A percentile compares a stretch with the other conserved stretches of the same genome.
phyloP scores from a whole-genome alignment of 768 basidiomycete genomes.

The Bullera alba region DNA sequence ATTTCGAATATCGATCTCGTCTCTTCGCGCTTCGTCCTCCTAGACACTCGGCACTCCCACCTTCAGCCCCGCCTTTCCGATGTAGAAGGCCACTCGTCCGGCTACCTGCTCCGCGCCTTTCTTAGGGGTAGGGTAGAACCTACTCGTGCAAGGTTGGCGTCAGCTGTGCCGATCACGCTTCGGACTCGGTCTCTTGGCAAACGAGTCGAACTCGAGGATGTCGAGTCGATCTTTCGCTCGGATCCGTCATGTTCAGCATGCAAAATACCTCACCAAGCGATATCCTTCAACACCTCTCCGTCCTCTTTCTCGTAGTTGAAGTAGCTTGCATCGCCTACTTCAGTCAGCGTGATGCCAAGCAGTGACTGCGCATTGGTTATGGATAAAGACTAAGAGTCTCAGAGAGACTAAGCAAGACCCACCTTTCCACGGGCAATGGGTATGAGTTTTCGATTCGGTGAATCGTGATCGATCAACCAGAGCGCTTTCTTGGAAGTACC shows the following conservation, averaged over 20 bases:
- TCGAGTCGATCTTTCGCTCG: no score
- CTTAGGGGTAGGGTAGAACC: slow-evolving; percentile 42
- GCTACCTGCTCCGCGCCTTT: slow-evolving; percentile 35
- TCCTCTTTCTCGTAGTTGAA: slow-evolving; percentile 39
- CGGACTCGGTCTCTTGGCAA: no score
- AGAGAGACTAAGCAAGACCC: no score
- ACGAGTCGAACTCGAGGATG: no score
- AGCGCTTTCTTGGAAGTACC: slow-evolving; percentile 41
- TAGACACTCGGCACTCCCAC: slow-evolving; percentile 25
- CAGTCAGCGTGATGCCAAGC: background rate
- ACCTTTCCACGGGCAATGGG: slow-evolving; percentile 42
- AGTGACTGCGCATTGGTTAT: no score
- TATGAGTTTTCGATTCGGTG: slow-evolving; percentile 32
- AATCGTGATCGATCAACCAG: slow-evolving; percentile 32
- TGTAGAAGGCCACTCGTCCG: slow-evolving; percentile 40
- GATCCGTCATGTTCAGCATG: no score
- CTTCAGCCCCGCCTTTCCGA: slow-evolving; percentile 30
- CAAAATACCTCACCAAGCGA: slow-evolving; percentile 30
- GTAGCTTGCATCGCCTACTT: slow-evolving; percentile 34
- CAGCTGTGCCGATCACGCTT: no score
- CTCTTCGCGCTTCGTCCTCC: no score
- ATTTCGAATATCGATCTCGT: no score
- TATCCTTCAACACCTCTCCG: slow-evolving; percentile 38
- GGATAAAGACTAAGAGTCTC: no score
- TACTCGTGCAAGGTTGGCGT: slow-evolving; percentile 10